These are phyloP conservation scores for Neospora caninum DNA, from an alignment of 169 alveolate genomes.

Conservation along the genomic window DNA sequence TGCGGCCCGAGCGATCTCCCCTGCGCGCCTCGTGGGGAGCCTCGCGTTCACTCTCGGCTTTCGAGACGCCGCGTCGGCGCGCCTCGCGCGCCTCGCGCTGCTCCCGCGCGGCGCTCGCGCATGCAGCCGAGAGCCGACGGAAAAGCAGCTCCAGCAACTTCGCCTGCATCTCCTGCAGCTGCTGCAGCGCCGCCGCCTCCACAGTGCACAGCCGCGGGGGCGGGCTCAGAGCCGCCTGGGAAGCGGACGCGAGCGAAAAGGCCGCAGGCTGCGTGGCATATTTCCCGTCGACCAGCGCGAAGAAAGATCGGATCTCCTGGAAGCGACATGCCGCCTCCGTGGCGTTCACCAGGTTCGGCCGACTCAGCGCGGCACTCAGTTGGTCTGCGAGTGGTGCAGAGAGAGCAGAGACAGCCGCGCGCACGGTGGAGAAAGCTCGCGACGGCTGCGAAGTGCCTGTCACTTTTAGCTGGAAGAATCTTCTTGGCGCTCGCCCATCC, in stretches of 20 bases:
- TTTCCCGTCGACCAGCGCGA: not conserved
- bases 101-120: not conserved
- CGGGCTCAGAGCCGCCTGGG: not conserved
- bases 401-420: not conserved
- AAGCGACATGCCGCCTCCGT: not conserved
- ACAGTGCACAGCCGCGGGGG: slow-evolving; percentile 16
- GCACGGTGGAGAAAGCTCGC: not conserved
- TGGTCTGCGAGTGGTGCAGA: not conserved
- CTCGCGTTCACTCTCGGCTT: not conserved
- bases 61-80: not conserved
- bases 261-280: not conserved
- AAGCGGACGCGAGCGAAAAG: not conserved
- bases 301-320: slow-evolving; percentile 3
- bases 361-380: not conserved
- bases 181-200: slow-evolving; percentile 20
- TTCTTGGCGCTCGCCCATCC: too few relatives aligned
- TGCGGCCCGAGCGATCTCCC: not conserved
- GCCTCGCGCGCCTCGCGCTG: not conserved
- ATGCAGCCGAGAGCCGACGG: not conserved
- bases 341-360: not conserved
- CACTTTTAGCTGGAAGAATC: too few relatives aligned
- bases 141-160: not conserved
- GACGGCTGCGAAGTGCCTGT: too few relatives aligned
- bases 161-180: slow-evolving; percentile 23
- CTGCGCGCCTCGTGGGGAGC: not conserved